Conservation (phyloP, 2,329 filamentous ascomycete species). For the Aspergillus clavatus region DNA sequence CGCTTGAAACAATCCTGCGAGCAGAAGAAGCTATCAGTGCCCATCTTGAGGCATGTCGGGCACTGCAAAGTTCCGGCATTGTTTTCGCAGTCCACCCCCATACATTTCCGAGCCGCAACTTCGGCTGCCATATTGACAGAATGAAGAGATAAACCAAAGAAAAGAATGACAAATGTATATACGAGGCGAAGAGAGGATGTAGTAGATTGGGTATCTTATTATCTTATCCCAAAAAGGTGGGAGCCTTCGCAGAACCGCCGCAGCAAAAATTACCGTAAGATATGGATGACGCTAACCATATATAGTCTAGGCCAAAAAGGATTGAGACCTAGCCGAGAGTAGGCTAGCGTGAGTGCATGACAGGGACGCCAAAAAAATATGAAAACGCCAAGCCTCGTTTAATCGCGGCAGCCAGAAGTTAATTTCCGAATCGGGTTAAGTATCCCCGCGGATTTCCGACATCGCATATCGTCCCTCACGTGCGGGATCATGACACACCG, state of each 20-base stretch:
- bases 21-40: conserved; percentile 92
- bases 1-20: conserved; percentile 98
- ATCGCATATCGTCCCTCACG: not conserved
- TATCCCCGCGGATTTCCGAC: not conserved
- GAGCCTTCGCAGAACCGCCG: not conserved
- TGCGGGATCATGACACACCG: not conserved
- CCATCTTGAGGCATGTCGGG: conserved; percentile 87
- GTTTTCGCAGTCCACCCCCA: conserved; percentile 78
- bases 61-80: conserved; percentile 84
- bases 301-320: not conserved
- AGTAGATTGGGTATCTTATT: not conserved
- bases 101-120: conserved; percentile 52
- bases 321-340: not conserved
- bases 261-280: not conserved
- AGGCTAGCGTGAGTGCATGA: not conserved
- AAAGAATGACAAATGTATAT: not conserved
- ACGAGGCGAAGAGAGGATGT: not conserved
- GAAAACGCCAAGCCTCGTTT: not conserved
- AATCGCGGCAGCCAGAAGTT: not conserved
- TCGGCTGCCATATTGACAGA: conserved; percentile 25
- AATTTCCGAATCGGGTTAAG: not conserved
- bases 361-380: not conserved
- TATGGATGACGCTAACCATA: not conserved
- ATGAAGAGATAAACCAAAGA: not conserved
- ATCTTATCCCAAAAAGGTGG: not conserved